phyloP scores from a whole-genome alignment of 345 rosid species.

The Gossypium rotundifolium region DNA sequence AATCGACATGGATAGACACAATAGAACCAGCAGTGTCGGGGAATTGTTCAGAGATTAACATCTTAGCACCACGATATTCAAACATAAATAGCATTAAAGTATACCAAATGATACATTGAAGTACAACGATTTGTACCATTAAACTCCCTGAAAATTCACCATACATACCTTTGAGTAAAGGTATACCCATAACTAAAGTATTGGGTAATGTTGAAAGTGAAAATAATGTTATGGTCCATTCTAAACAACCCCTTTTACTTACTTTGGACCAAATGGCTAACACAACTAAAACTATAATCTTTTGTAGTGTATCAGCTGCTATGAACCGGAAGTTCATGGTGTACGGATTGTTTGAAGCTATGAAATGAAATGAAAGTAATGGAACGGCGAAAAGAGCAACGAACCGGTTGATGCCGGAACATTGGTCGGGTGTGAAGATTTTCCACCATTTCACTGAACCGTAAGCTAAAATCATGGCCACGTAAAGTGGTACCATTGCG shows the following conservation, averaged over 20 bases:
- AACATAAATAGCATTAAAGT: constrained; percentile 72
- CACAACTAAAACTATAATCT: constrained; percentile 41
- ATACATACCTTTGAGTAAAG: constrained; percentile 69
- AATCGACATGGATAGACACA: constrained; percentile 67
- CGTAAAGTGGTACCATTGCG: constrained; percentile 96
- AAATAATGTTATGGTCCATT: constrained; percentile 70
- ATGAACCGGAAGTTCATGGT: constrained; percentile 64
- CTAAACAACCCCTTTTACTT: constrained; percentile 48
- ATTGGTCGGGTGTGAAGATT: constrained; percentile 91
- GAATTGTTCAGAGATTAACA: constrained; percentile 64
- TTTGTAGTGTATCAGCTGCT: constrained; percentile 69
- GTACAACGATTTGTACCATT: constrained; percentile 81
- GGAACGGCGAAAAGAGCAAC: constrained; percentile 99
- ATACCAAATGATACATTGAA: constrained; percentile 77
- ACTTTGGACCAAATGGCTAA: constrained; percentile 44
- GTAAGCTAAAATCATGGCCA: constrained; percentile 92
- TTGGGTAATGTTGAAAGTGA: constrained; percentile 70
- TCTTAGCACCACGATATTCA: constrained; percentile 56
- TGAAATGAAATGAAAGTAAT: constrained; percentile 91
- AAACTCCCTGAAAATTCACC: constrained; percentile 61
- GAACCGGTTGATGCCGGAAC: constrained; percentile 97
- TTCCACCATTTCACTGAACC: constrained; percentile 99
- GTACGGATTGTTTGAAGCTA: constrained; percentile 57
- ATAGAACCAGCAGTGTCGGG: constrained; percentile 65
- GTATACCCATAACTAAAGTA: constrained; percentile 81